These are phyloP conservation scores for Eutrema heterophyllum DNA, from an alignment of 345 rosid genomes.

Conservation along the genomic window DNA sequence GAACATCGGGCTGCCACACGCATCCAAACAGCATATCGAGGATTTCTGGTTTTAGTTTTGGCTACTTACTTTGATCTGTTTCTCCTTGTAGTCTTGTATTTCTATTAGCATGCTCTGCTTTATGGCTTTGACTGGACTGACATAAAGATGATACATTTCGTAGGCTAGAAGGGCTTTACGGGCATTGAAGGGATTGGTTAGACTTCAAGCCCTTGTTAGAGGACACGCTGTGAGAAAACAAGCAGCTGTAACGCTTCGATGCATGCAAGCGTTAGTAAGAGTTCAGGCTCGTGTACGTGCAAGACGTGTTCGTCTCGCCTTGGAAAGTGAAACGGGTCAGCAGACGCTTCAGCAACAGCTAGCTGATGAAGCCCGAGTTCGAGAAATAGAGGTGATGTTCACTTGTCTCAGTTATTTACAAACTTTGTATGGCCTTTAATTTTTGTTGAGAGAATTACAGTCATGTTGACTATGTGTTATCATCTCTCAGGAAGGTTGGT, in stretches of 20 bases:
- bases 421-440: not conserved
- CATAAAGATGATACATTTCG: slow-evolving; percentile 15
- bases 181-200: slow-evolving; percentile 96
- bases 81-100: not conserved
- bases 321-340: slow-evolving; percentile 81
- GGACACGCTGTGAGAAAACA: slow-evolving; percentile 99
- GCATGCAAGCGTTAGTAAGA: slow-evolving; percentile 99
- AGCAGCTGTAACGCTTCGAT: slow-evolving; percentile 98
- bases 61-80: not conserved
- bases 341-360: slow-evolving; percentile 79
- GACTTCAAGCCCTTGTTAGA: slow-evolving; percentile 96
- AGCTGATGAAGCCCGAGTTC: slow-evolving; percentile 69
- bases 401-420: not conserved
- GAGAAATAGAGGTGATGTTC: slow-evolving; percentile 74
- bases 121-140: slow-evolving; percentile 9
- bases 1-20: slow-evolving; percentile 77
- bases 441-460: not conserved
- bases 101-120: not conserved
- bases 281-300: slow-evolving; percentile 99
- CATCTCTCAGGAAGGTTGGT: slow-evolving; percentile 85
- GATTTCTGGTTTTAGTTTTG: slow-evolving; percentile 66
- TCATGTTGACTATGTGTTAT: slow-evolving; percentile 11
- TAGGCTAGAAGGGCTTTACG: slow-evolving; percentile 98
- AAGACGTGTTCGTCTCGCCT: slow-evolving; percentile 87
- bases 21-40: slow-evolving; percentile 92